These are phyloP conservation scores for Podila epicladia DNA, from an alignment of 192 early-diverging fungal species.

Conservation along the genomic window DNA sequence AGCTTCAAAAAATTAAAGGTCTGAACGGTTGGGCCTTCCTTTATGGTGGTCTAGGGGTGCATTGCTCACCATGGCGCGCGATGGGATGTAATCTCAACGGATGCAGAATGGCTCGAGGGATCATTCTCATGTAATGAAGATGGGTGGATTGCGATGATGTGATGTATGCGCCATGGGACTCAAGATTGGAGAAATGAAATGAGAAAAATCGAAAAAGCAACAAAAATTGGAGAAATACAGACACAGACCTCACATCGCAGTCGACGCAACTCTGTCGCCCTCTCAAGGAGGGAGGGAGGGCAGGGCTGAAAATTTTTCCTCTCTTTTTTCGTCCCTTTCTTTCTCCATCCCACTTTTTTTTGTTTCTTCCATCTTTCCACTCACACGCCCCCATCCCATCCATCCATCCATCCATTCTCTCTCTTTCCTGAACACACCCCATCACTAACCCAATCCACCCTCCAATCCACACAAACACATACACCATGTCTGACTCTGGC, in stretches of 20 bases:
- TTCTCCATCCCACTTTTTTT: not conserved
- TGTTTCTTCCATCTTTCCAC: conserved; percentile 2
- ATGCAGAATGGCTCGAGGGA: not conserved
- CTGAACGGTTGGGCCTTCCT: too few relatives aligned
- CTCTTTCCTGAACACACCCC: not conserved
- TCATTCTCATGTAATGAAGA: not conserved
- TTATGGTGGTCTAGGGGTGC: too few relatives aligned
- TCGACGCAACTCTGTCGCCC: not conserved
- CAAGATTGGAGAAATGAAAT: not conserved
- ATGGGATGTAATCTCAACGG: not conserved
- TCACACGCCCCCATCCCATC: not conserved
- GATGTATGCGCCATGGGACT: not conserved
- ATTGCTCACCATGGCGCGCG: too few relatives aligned
- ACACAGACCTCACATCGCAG: not conserved
- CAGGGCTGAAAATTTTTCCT: not conserved
- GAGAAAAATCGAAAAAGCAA: not conserved
- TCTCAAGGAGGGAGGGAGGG: not conserved
- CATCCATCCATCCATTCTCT: not conserved
- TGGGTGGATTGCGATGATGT: not conserved
- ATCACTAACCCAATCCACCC: not conserved
- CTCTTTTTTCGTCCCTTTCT: conserved; percentile 3
- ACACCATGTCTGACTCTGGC: conserved; percentile 41
- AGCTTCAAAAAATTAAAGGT: too few relatives aligned
- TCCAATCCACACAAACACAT: not conserved
- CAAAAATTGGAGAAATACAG: not conserved